Base-by-base conservation (phyloP, 2,329 filamentous ascomycete genomes). In the Didymella glomerata region DNA sequence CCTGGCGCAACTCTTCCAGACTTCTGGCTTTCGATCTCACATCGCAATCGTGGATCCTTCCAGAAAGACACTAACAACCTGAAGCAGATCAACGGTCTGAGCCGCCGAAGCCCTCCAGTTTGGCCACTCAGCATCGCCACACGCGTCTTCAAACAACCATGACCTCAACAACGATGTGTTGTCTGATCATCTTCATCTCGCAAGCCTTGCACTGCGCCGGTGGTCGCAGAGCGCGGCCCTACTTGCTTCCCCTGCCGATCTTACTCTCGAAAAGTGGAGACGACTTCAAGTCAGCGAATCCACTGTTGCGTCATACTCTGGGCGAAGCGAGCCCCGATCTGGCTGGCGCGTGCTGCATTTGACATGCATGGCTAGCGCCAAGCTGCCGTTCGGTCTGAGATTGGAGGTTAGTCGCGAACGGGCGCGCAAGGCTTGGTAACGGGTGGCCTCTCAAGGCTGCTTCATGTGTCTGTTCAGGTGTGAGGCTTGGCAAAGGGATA, bases 161-260 rank as follows among this genome's bases (percentile, higher is more conserved):
- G 38, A 48, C 44, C 36, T 24, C 47, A 52, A 48, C 47, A 48
- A 24, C 30, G 13, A n/a, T 44, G 48, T 22, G 47, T 48, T 45
- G 52, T 38, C 36, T 48, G 57, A 52, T 34, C 42, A 56, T 60
- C 51, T 30, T 55, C 57, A 60, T 60, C 48, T 60, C 36, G 48
- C 42, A 46, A 58, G 47, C 54, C 16, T 45, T 61, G 27, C 25
- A 11, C 25, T 48, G 48, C 30, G 13, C 48, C 34, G 22, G 27
- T 45, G 22, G 44, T 44, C 44, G 30, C 51, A 36, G 48, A 57
- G 54, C 20, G 54, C 52, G 32, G 48, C 27, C 40, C 41, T 22
- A 28, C 30, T 40, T 53, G 32, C 32, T 36, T 36, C 32, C 67
- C 66, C 66, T 68, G 67, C 52, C 64, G 66, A 69, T 68, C 66